Evolutionary conservation across 2,329 filamentous ascomycete species (phyloP).

Genomic region (Neurospora sp.): DNA sequence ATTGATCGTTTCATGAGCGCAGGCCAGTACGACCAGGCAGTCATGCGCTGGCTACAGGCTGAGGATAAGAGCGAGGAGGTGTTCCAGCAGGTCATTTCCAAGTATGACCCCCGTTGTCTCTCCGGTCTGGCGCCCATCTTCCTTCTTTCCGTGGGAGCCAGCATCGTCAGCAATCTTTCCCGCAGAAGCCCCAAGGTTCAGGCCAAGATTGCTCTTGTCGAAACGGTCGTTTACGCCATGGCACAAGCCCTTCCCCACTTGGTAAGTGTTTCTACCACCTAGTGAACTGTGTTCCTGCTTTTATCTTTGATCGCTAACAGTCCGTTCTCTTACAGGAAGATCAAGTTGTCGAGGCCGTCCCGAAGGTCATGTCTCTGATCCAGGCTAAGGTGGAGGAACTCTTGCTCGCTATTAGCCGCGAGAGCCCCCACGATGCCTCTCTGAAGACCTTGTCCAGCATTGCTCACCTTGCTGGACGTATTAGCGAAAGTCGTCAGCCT

Average conservation of each 20-base stretch:
- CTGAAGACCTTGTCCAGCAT: constrained; percentile 38
- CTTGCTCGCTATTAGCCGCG: constrained; percentile 38
- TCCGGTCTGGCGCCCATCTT: constrained; percentile 50
- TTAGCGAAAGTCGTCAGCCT: constrained; percentile 9
- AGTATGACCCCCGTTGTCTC: constrained; percentile 42
- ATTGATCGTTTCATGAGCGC: constrained; percentile 54
- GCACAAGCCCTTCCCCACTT: constrained; percentile 35
- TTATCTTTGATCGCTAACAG: constrained; percentile 10
- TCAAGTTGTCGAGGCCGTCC: constrained; percentile 44
- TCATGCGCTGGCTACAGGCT: constrained; percentile 58
- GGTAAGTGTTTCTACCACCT: constrained; percentile 33
- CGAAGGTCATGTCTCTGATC: constrained; percentile 46
- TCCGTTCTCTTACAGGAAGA: constrained; percentile 34
- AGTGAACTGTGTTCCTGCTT: neutral
- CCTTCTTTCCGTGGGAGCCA: constrained; percentile 54
- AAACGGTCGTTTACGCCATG: constrained; percentile 47
- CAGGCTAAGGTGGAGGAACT: constrained; percentile 42
- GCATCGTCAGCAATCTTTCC: constrained; percentile 47
- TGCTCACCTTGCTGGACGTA: constrained; percentile 21
- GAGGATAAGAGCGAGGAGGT: constrained; percentile 49
- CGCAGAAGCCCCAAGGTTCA: constrained; percentile 36
- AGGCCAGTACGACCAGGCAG: constrained; percentile 50
- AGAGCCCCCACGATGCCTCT: constrained; percentile 35
- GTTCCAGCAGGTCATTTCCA: constrained; percentile 45
- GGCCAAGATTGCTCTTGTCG: constrained; percentile 50